Evolutionary conservation across 1,139 yeast species (phyloP).

Genomic region (Spathaspora jeffriesii): DNA sequence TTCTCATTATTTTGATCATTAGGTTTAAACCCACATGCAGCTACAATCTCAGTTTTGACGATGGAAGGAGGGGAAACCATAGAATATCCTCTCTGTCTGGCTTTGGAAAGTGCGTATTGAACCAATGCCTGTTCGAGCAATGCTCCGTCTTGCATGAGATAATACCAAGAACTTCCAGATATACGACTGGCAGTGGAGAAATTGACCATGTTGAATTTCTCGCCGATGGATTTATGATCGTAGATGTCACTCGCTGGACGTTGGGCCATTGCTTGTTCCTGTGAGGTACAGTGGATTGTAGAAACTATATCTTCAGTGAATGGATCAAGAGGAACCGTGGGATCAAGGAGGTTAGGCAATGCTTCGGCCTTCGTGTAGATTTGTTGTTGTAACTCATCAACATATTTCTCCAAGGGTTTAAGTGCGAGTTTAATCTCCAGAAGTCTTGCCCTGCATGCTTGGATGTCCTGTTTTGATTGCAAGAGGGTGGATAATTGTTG

Average conservation of each 20-base stretch:
- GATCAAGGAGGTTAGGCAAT: constrained; percentile 70
- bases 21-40: constrained; percentile 96
- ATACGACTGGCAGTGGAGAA: constrained; percentile 70
- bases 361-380: constrained; percentile 46
- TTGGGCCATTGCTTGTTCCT: constrained; percentile 20
- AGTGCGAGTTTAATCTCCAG: constrained; percentile 34
- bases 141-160: constrained; percentile 84
- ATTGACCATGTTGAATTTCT: constrained; percentile 62
- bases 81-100: constrained; percentile 66
- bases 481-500: constrained; percentile 26
- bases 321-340: constrained; percentile 48
- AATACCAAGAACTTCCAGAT: constrained; percentile 91
- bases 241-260: constrained; percentile 20
- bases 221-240: constrained; percentile 74
- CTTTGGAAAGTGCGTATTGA: constrained; percentile 70
- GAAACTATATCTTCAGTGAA: constrained; percentile 38
- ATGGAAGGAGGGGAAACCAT: constrained; percentile 85
- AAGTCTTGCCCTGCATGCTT: constrained; percentile 21
- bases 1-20: constrained; percentile 86
- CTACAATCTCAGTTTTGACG: constrained; percentile 73
- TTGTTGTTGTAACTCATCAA: constrained; percentile 22
- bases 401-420: constrained; percentile 32
- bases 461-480: constrained; percentile 9
- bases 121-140: constrained; percentile 86
- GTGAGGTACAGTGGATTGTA: constrained; percentile 46